phyloP scores from a whole-genome alignment of 352 stramenopile genomes.

The Nothophytophthora sp. region DNA sequence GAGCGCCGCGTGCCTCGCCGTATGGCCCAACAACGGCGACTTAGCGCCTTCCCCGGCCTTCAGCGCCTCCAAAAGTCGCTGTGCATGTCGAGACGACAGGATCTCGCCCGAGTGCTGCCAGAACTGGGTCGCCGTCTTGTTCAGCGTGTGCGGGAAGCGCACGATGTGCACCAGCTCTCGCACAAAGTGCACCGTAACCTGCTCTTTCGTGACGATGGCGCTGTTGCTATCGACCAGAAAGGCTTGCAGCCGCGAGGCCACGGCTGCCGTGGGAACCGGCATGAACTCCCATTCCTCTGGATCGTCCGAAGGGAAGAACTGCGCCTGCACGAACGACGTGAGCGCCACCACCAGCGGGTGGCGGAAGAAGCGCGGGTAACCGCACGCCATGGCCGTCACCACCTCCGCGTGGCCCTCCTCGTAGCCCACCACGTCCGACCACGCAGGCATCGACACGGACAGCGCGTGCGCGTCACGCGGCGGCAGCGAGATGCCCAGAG shows the following conservation, averaged over 20 bases:
- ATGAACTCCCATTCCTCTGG: slow-evolving; percentile 35
- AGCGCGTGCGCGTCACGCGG: slow-evolving; percentile 70
- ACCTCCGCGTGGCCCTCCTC: slow-evolving; percentile 81
- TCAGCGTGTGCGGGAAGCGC: slow-evolving; percentile 63
- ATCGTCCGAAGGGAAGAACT: slow-evolving; percentile 20
- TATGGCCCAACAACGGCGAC: slow-evolving; percentile 4
- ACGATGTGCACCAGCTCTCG: slow-evolving; percentile 64
- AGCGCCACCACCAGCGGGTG: slow-evolving; percentile 86
- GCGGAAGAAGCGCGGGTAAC: slow-evolving; percentile 94
- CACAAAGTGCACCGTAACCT: slow-evolving; percentile 41
- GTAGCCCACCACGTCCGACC: slow-evolving; percentile 90
- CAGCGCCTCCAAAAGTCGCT: slow-evolving; percentile 57
- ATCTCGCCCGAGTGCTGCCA: slow-evolving; percentile 96
- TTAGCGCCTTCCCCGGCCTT: slow-evolving; percentile 8
- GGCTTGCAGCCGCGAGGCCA: slow-evolving; percentile 53
- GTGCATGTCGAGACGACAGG: slow-evolving; percentile 83
- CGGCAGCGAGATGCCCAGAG: slow-evolving; percentile 76
- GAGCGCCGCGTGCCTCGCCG: slow-evolving; percentile 39
- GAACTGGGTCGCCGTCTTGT: slow-evolving; percentile 74
- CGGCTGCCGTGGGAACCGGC: slow-evolving; percentile 50
- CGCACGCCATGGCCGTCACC: slow-evolving; percentile 74
- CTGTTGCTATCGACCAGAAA: slow-evolving; percentile 66
- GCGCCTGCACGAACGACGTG: slow-evolving; percentile 25
- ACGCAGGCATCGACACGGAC: slow-evolving; percentile 84
- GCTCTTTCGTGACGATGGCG: slow-evolving; percentile 15